phyloP scores from a whole-genome alignment of 371 early-diverging fungal genomes.

The Dinochytrium kinnereticum region DNA sequence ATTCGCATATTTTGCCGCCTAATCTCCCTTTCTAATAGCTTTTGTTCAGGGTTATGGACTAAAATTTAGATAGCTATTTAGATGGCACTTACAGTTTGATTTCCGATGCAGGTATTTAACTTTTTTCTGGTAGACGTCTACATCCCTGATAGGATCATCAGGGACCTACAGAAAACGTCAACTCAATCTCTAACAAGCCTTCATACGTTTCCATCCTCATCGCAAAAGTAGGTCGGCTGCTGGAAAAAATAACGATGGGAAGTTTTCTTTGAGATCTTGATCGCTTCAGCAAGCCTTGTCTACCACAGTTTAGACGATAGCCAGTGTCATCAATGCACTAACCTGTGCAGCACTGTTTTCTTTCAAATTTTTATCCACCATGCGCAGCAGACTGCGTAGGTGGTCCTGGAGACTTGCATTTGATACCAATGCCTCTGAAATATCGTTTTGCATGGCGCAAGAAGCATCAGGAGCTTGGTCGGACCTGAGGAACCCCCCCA shows the following conservation, averaged over 20 bases:
- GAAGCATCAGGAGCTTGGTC: background rate
- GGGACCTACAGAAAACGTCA: background rate
- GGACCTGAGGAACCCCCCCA: background rate
- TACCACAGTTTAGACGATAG: background rate
- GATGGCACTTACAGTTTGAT: background rate
- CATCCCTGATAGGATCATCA: background rate
- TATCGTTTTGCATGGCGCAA: background rate
- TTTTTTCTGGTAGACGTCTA: background rate
- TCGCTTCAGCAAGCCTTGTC: background rate
- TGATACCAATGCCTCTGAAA: no score
- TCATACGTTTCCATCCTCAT: background rate
- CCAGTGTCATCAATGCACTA: background rate
- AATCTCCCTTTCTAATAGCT: slow-evolving; percentile 17
- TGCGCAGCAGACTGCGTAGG: background rate
- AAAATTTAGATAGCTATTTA: background rate
- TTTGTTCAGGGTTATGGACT: slow-evolving; percentile 4
- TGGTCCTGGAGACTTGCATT: background rate
- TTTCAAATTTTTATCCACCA: background rate
- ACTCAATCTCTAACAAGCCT: background rate
- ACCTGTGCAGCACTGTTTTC: background rate
- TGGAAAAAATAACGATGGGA: slow-evolving; percentile 5
- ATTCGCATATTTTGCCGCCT: slow-evolving; percentile 29
- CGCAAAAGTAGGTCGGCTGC: slow-evolving; percentile 12
- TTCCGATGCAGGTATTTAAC: background rate
- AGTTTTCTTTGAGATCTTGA: background rate